Conservation (phyloP, 108 stramenopile species). For the Stephanodiscus minutulus region DNA sequence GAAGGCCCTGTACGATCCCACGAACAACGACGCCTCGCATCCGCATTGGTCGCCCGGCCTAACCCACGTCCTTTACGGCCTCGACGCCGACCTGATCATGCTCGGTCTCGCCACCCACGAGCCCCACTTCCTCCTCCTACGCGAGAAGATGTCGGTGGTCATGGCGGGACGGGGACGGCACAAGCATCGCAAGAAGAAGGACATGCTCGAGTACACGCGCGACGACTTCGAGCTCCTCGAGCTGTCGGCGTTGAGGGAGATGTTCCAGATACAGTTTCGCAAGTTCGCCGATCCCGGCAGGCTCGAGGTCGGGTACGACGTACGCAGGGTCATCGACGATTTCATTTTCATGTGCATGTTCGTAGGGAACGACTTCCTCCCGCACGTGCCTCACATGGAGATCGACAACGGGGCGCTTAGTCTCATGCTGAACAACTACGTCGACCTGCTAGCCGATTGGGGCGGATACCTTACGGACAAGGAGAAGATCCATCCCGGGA, state of each 20-base stretch:
- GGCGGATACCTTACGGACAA: constrained; percentile 93
- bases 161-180: constrained; percentile 87
- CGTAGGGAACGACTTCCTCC: constrained; percentile 98
- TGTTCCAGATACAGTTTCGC: constrained; percentile 91
- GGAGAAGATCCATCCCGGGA: constrained; percentile 85
- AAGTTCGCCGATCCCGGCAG: constrained; percentile 65
- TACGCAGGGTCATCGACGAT: constrained; percentile 95
- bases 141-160: constrained; percentile 97
- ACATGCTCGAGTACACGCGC: constrained; percentile 89
- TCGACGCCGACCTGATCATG: constrained; percentile 99
- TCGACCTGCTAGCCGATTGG: constrained; percentile 87
- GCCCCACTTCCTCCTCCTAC: constrained; percentile 92
- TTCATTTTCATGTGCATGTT: constrained; percentile 98
- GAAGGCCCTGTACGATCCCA: constrained; percentile 47
- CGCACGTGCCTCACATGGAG: constrained; percentile 92
- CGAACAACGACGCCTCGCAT: constrained; percentile 36
- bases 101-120: constrained; percentile 95
- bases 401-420: constrained; percentile 93
- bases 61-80: constrained; percentile 95
- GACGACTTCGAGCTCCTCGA: constrained; percentile 97
- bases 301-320: constrained; percentile 61
- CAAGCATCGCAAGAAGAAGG: constrained; percentile 90
- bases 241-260: constrained; percentile 77
- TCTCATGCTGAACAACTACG: constrained; percentile 92
- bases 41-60: constrained; percentile 61